These are phyloP conservation scores for Penicillium italicum DNA, from an alignment of 2,329 filamentous ascomycete species.

Conservation along the genomic window DNA sequence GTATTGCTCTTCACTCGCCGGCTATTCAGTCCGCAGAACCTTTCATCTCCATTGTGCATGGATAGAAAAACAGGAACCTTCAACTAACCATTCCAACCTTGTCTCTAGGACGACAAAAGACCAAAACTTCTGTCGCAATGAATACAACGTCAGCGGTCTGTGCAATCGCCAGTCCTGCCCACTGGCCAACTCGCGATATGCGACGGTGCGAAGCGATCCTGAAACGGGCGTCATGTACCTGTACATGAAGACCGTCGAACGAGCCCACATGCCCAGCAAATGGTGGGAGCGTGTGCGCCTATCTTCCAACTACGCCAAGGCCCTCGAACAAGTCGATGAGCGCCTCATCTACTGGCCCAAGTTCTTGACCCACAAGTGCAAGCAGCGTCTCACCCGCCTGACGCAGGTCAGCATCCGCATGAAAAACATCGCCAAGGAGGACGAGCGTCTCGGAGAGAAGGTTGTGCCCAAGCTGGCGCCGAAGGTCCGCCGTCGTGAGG, in stretches of 20 bases:
- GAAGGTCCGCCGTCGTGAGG: slow-evolving; percentile 76
- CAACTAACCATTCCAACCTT: slow-evolving; percentile 5
- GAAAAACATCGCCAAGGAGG: slow-evolving; percentile 78
- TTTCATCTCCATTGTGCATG: slow-evolving; percentile 3
- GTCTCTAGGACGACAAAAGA: slow-evolving; percentile 68
- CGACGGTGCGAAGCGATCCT: slow-evolving; percentile 80
- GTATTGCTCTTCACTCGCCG: slow-evolving; percentile 26
- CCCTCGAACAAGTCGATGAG: slow-evolving; percentile 81
- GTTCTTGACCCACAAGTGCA: slow-evolving; percentile 89
- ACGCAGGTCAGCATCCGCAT: slow-evolving; percentile 83
- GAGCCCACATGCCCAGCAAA: slow-evolving; percentile 80
- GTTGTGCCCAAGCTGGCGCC: slow-evolving; percentile 85
- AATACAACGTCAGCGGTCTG: slow-evolving; percentile 79
- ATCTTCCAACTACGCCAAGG: slow-evolving; percentile 84
- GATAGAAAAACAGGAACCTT: slow-evolving; percentile 5
- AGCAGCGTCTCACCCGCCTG: slow-evolving; percentile 86
- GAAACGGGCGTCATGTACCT: slow-evolving; percentile 81
- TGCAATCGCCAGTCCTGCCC: slow-evolving; percentile 87
- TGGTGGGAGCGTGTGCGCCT: slow-evolving; percentile 93
- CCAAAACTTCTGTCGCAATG: slow-evolving; percentile 93
- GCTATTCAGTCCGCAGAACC: neutral
- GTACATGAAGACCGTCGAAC: slow-evolving; percentile 94
- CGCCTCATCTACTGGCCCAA: slow-evolving; percentile 91
- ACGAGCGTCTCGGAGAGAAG: slow-evolving; percentile 82
- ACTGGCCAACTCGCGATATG: slow-evolving; percentile 87